Evolutionary conservation across 2,329 filamentous ascomycete species (phyloP).

Genomic region (Pezicula neosporulosa): DNA sequence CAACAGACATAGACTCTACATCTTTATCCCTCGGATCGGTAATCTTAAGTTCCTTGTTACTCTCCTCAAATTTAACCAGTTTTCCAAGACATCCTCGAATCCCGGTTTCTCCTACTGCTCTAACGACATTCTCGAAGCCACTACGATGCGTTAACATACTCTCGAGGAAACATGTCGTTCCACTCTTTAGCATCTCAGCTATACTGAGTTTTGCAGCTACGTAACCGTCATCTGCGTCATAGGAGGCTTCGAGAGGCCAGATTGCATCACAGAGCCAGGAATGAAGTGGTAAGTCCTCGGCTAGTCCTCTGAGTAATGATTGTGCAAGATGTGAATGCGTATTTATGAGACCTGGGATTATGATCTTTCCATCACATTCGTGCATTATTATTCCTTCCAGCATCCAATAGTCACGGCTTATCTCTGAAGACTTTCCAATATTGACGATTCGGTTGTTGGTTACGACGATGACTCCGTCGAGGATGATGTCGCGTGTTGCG

Average conservation of each 20-base stretch:
- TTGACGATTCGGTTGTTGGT: conserved; percentile 35
- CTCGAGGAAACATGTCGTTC: conserved; percentile 49
- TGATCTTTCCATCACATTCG: conserved; percentile 38
- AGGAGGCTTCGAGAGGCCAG: conserved; percentile 43
- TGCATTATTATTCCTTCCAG: conserved; percentile 28
- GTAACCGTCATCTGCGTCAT: conserved; percentile 43
- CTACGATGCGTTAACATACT: conserved; percentile 47
- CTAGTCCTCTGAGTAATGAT: conserved; percentile 43
- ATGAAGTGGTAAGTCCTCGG: conserved; percentile 46
- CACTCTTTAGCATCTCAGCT: conserved; percentile 46
- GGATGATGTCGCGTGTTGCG: conserved; percentile 37
- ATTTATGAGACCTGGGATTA: conserved; percentile 46
- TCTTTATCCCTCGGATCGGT: conserved; percentile 34
- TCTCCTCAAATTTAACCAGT: conserved; percentile 33
- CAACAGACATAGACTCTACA: conserved; percentile 31
- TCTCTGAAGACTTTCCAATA: conserved; percentile 36
- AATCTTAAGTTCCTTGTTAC: conserved; percentile 28
- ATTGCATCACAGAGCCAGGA: conserved; percentile 48
- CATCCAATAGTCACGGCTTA: conserved; percentile 19
- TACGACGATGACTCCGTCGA: conserved; percentile 43
- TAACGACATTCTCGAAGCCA: conserved; percentile 40
- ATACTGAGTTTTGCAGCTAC: conserved; percentile 44
- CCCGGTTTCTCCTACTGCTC: conserved; percentile 39
- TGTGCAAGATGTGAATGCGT: conserved; percentile 48
- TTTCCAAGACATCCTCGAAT: conserved; percentile 30